Base-by-base conservation (phyloP, 768 basidiomycete species). In the Xerocomellus amylosporus region DNA sequence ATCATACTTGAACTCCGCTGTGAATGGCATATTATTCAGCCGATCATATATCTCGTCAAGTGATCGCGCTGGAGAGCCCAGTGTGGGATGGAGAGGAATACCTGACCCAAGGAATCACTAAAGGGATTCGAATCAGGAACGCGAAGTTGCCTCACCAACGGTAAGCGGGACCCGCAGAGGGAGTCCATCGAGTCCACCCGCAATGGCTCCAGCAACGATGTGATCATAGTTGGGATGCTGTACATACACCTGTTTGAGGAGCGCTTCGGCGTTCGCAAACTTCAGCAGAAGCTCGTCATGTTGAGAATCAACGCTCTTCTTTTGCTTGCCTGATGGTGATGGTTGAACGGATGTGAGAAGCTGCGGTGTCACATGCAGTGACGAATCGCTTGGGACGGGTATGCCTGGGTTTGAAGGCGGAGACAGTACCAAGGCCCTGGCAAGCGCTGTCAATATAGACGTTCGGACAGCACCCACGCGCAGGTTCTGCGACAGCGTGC, bases 1-100 rank as follows among this genome's bases (percentile, higher is more conserved):
- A 62, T 97, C 94, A 63, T 94, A 90, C 71, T 96, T 97, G 67
- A 89, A 90, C 73, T 97, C 94, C 31, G 91, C 88, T 15, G 82
- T 78, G 71, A 94, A 97, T 10, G 85, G 79, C 31, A 83, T 73
- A 31, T 78, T 75, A 20, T 79, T 80, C 19, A 93, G 73, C 8
- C 85, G 78, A 42, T 83, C 79, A 64, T 90, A 93, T n/a, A 95
- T 83, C 60, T 93, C 90, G 38, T 85, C 78, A 39, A 97, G 74
- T 24, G 92, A 93, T 26, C 92, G 84, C 41, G 83, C 86, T 36
- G 93, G 93, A 7, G 88, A 88, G 12, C 94, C 94, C 17, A 97
- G 78, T 60, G 92, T 89, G 7, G 92, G 92, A 62, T 86, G 86
- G 28, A 97, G 73, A 5, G 94, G 94, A 2, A 91, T 82, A 4